Evolutionary conservation across 345 rosid genomes (phyloP).

Genomic region (Eucalyptus coolabah): DNA sequence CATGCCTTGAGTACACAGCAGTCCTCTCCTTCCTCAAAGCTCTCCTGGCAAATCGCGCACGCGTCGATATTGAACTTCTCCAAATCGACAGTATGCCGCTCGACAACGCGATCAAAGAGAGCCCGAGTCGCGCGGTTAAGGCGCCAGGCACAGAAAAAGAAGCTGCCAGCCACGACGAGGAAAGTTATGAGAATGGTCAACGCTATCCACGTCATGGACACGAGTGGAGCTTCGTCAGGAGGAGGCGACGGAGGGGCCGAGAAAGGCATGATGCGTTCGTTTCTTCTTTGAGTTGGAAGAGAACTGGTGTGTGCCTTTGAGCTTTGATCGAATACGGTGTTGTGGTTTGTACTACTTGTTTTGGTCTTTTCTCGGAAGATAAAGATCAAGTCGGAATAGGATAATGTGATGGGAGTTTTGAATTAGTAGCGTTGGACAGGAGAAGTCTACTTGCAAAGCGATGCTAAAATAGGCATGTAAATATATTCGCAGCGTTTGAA

Average conservation of each 20-base stretch:
- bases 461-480: background rate
- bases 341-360: background rate
- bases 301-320: background rate
- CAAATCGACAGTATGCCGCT: background rate
- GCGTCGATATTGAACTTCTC: background rate
- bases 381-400: background rate
- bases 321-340: background rate
- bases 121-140: background rate
- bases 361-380: background rate
- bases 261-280: background rate
- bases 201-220: background rate
- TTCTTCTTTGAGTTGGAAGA: background rate
- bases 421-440: background rate
- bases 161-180: background rate
- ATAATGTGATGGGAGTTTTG: background rate
- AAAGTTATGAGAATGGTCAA: background rate
- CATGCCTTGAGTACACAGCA: background rate
- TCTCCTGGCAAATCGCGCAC: background rate
- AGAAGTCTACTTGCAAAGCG: background rate
- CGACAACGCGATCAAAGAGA: background rate
- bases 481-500: background rate
- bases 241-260: background rate
- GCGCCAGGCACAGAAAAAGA: accelerated
- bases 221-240: background rate
- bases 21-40: background rate